A percentile compares a stretch with the other conserved stretches of the same genome.
Conservation (phyloP, 179 eudicot genomes). For the Camellia oleifera region DNA sequence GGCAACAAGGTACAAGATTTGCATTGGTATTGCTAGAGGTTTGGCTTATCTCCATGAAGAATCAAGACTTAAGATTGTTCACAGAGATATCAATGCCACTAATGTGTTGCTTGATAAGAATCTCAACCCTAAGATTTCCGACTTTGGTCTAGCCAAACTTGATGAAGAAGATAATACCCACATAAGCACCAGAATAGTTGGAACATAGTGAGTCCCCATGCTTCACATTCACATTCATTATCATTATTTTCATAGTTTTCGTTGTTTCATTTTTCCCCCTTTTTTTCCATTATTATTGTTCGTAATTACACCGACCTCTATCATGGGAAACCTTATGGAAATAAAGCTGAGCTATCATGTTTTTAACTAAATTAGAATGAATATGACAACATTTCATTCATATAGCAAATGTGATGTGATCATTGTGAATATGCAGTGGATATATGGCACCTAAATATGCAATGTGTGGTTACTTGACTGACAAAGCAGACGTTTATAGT, state of each 20-base stretch:
- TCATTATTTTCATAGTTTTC: not conserved
- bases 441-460: conserved; percentile 54
- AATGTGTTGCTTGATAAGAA: conserved; percentile 46
- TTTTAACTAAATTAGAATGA: not conserved
- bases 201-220: conserved; percentile 39
- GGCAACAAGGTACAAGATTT: conserved; percentile 40
- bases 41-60: conserved; percentile 50
- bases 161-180: conserved; percentile 47
- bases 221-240: not conserved
- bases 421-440: conserved; percentile 27
- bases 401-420: not conserved
- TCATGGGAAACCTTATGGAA: too few species aligned
- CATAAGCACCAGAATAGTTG: conserved; percentile 45
- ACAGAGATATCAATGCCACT: conserved; percentile 48
- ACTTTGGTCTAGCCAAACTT: conserved; percentile 49
- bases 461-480: conserved; percentile 38
- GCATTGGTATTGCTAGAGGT: conserved; percentile 47
- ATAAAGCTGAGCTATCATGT: too few species aligned
- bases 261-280: too few species aligned
- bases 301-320: too few species aligned
- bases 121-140: conserved; percentile 43
- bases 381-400: not conserved
- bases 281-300: too few species aligned
- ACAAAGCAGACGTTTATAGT: conserved; percentile 48
- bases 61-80: conserved; percentile 46